Conservation (phyloP, 805 yeast species). For the Suhomyces sp. region DNA sequence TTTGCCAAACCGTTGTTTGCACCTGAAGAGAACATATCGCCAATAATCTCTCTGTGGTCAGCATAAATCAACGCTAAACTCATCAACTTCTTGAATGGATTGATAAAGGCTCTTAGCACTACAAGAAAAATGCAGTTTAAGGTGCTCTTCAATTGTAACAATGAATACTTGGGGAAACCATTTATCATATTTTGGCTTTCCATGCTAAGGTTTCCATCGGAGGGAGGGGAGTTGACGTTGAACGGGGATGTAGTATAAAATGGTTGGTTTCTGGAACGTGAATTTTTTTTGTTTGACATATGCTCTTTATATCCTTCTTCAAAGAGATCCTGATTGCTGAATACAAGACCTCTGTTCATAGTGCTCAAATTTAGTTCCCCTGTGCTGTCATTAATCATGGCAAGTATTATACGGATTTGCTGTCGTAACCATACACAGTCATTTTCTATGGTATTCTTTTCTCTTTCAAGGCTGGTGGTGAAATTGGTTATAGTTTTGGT, state of each 20-base stretch:
- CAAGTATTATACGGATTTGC: slow-evolving; percentile 39
- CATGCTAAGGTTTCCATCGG: slow-evolving; percentile 8
- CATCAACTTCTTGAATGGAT: slow-evolving; percentile 31
- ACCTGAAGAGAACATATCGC: slow-evolving; percentile 16
- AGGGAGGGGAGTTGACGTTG: slow-evolving; percentile 18
- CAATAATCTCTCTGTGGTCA: slow-evolving; percentile 30
- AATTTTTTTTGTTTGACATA: slow-evolving; percentile 17
- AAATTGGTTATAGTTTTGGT: slow-evolving; percentile 49
- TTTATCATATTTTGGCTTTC: slow-evolving; percentile 26
- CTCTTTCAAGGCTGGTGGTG: slow-evolving; percentile 30
- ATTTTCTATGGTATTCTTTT: slow-evolving; percentile 37
- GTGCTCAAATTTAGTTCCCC: slow-evolving; percentile 27
- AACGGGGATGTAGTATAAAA: slow-evolving; percentile 24
- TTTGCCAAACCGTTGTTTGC: slow-evolving; percentile 15
- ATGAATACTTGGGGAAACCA: slow-evolving; percentile 28
- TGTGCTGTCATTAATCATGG: slow-evolving; percentile 36
- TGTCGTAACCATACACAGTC: slow-evolving; percentile 48
- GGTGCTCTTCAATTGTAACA: slow-evolving; percentile 29
- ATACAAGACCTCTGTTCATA: slow-evolving; percentile 32
- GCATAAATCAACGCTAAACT: slow-evolving; percentile 23
- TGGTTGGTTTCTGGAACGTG: slow-evolving; percentile 12
- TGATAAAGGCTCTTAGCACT: slow-evolving; percentile 32
- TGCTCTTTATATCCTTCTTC: slow-evolving; percentile 32
- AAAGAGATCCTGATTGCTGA: slow-evolving; percentile 24
- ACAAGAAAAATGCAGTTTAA: slow-evolving; percentile 38